Base-by-base conservation (phyloP, 208 protist genomes). In the Angomonas deanei region DNA sequence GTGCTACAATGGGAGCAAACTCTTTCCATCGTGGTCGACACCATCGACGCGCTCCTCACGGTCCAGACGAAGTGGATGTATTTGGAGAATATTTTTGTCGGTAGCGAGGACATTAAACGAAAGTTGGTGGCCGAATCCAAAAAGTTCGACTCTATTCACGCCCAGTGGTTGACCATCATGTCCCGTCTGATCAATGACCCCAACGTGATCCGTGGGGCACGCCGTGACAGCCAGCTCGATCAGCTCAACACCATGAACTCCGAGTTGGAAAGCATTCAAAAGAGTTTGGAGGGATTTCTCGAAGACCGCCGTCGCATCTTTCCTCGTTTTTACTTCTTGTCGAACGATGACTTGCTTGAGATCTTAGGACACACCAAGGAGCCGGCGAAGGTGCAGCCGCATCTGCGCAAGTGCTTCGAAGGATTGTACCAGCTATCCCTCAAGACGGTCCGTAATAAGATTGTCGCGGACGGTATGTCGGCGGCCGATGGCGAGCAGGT, bases 241-340 rank as follows among this genome's bases (percentile, higher is more conserved):
- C 84, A 90, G 68, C 82, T 99, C 23, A 94, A 94, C 72, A 64
- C 78, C 55, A 98, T 99, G 89, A 94, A 94, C 72, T 79, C 65
- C 32, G 91, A 97, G 67, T 76, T 99, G 6, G 97, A 99, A 74
- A 74, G 92, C 32, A 98, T 98, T 64, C 97, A 99, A 75, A 98
- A 99, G 81, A 93, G 91, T 50, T 85, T 99, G 3, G 95, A 98
- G 66, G 86, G 92, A 39, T 99, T 98, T 72, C 81, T 99, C 8
- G 97, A 99, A 78, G 95, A 97, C 56, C 97, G 98, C 57, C 90
- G 98, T 31, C 86, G 88, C 48, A 68, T 88, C 46, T 99, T 99
- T 79, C 96, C 98, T 30, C 87, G 98, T 28, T 99, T 99, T 73
- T 99, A 99, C 79, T 99, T 99, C 54, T 65, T 99, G 17, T 99